These are phyloP conservation scores for Candida saitoana DNA, from an alignment of 805 yeast species.

Conservation along the genomic window DNA sequence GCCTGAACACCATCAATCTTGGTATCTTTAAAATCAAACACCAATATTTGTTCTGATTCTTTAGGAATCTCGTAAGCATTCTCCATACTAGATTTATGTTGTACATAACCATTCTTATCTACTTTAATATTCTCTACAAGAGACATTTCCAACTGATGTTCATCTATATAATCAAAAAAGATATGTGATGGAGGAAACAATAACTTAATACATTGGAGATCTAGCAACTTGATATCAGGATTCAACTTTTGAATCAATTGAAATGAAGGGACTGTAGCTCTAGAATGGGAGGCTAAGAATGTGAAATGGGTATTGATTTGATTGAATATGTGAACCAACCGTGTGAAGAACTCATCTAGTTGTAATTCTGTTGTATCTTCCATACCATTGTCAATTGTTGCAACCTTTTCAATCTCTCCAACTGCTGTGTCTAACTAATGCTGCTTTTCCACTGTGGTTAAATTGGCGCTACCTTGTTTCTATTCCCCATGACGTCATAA, in stretches of 20 bases:
- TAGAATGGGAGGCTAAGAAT: slow-evolving; percentile 33
- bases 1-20: slow-evolving; percentile 46
- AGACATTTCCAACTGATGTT: slow-evolving; percentile 52
- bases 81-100: slow-evolving; percentile 30
- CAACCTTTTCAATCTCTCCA: neutral
- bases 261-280: slow-evolving; percentile 29
- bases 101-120: slow-evolving; percentile 30
- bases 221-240: slow-evolving; percentile 37
- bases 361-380: neutral
- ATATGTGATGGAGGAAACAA: slow-evolving; percentile 66
- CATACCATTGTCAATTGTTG: neutral
- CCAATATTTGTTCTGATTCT: slow-evolving; percentile 50
- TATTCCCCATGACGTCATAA: too few species aligned
- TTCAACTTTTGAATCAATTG: slow-evolving; percentile 29
- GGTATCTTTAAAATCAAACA: slow-evolving; percentile 78
- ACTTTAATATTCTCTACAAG: slow-evolving; percentile 42
- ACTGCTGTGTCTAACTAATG: neutral
- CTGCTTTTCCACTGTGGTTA: neutral
- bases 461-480: neutral
- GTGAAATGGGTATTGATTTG: slow-evolving; percentile 38
- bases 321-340: slow-evolving; percentile 17
- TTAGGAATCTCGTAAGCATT: slow-evolving; percentile 55
- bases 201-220: slow-evolving; percentile 59
- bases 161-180: slow-evolving; percentile 71
- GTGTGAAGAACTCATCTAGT: slow-evolving; percentile 9